Percentiles rank a stretch among this genome's conserved stretches.
phyloP scores from a whole-genome alignment of 495 filamentous ascomycete species.

The Penicillium parvum region DNA sequence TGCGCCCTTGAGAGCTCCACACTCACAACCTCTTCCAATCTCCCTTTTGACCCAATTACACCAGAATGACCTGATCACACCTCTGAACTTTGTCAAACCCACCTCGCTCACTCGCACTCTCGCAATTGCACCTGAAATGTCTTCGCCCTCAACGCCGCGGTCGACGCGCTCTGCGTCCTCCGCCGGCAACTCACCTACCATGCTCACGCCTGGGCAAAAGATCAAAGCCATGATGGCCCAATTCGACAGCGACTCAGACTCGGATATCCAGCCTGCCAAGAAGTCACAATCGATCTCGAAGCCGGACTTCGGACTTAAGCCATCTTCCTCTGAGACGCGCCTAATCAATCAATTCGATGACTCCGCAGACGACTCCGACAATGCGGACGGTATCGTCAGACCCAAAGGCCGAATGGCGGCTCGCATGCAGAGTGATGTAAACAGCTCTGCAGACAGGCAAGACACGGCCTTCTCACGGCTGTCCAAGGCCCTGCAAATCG shows the following conservation, averaged over 20 bases:
- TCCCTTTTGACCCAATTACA: slow-evolving; percentile 1
- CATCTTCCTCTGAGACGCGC: slow-evolving; percentile 3
- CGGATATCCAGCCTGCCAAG: slow-evolving; percentile 34
- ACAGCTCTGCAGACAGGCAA: slow-evolving; percentile 2
- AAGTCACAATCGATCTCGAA: slow-evolving; percentile 15
- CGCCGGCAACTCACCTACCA: slow-evolving; percentile 28
- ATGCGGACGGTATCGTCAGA: slow-evolving; percentile 49
- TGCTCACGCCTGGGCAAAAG: slow-evolving; percentile 65
- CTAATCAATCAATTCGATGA: slow-evolving; percentile 14
- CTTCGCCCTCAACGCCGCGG: slow-evolving; percentile 39
- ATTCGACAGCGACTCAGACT: slow-evolving; percentile 56
- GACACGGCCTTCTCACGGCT: slow-evolving; percentile 37
- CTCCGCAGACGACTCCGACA: slow-evolving; percentile 31
- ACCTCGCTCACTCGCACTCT: neutral
- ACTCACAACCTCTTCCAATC: slow-evolving; percentile 1
- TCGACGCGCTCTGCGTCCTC: slow-evolving; percentile 40
- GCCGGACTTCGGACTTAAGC: slow-evolving; percentile 20
- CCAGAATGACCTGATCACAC: slow-evolving; percentile 6
- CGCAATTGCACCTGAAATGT: slow-evolving; percentile 24
- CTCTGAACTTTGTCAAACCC: neutral
- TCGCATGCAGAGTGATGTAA: slow-evolving; percentile 49
- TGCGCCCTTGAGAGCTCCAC: slow-evolving; percentile 21
- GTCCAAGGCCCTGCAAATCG: slow-evolving; percentile 23
- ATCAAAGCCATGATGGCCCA: slow-evolving; percentile 63
- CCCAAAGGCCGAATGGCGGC: slow-evolving; percentile 70